Base-by-base conservation (phyloP, 345 rosid genomes). In the Combretum micranthum region DNA sequence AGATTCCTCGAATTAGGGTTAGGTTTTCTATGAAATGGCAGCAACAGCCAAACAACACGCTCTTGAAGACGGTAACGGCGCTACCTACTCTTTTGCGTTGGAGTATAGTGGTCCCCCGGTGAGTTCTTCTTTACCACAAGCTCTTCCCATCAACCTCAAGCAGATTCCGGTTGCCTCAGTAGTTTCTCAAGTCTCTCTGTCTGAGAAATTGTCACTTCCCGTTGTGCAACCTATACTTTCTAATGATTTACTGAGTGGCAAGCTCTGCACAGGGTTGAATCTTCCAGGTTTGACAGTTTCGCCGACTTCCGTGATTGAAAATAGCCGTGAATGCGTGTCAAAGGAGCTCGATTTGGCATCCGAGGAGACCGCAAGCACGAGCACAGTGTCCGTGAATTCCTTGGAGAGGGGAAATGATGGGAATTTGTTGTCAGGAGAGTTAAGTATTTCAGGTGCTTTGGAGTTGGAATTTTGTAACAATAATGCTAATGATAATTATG, bases 151-250 rank as follows among this genome's bases (percentile, higher is more conserved):
- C 69, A 93, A 87, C 73, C 80, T 88, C n/a, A 78, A 68, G 50
- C 79, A 63, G 47, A 87, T 93, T 66, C 99, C 99, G 6, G 87
- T 93, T n/a, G 99, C 99, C n/a, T 73, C 96, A 16, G 96, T 85
- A 0, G 97, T 85, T 42, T 65, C 93, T n/a, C 83, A 83, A 65
- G 82, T 84, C 20, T 73, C 85, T 47, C 55, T 82, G 22, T 70
- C 81, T 15, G 80, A 77, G 13, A 65, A 80, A 49, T 69, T 87
- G 56, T 66, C 83, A 20, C 74, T 87, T 15, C 99, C 99, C 14
- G 90, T 93, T 20, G 83, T 90, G 26, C 95, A 83, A 42, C 99
- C 99, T 13, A 70, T 94, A 59, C 23, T 78, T 10, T 44, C 94
- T 17, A 65, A 76, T 2, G 90, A 77, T 65, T 66, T 70, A 26